Percentiles rank a stretch among this genome's conserved stretches.
phyloP scores from a whole-genome alignment of 2,329 filamentous ascomycete species.

The Juglanconis juglandina region DNA sequence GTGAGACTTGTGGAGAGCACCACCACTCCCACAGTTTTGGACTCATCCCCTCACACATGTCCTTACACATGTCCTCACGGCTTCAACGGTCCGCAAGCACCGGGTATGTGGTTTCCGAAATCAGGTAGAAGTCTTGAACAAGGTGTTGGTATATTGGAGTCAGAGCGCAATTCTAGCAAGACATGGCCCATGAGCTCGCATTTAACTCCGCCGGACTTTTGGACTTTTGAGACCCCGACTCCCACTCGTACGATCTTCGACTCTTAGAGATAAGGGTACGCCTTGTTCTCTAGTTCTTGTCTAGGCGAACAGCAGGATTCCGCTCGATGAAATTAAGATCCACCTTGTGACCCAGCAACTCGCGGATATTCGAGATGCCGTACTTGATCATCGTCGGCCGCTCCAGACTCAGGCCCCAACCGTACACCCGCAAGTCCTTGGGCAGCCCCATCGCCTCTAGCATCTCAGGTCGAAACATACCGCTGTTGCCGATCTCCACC shows the following conservation, averaged over 20 bases:
- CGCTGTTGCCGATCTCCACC: slow-evolving; percentile 96
- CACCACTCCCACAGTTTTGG: no score
- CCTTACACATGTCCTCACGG: no score
- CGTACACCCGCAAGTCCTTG: slow-evolving; percentile 87
- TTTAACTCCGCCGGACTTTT: background rate
- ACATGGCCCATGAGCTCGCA: background rate
- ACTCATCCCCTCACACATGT: no score
- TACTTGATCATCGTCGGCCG: slow-evolving; percentile 98
- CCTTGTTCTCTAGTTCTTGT: background rate
- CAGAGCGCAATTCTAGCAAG: background rate
- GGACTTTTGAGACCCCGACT: background rate
- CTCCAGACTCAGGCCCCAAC: slow-evolving; percentile 88
- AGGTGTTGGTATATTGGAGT: background rate
- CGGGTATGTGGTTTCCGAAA: background rate
- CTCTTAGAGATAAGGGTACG: background rate
- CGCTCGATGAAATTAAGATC: slow-evolving; percentile 14
- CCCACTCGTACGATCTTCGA: background rate
- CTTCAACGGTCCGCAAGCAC: no score
- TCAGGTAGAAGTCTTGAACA: background rate
- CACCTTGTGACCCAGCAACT: slow-evolving; percentile 91
- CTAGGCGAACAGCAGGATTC: slow-evolving; percentile 15
- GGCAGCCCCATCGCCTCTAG: slow-evolving; percentile 90
- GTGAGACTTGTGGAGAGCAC: no score
- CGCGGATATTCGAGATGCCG: slow-evolving; percentile 83
- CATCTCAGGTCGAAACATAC: slow-evolving; percentile 99